Evolutionary conservation across 495 filamentous ascomycete species (phyloP).

Genomic region (Echria macrotheca): DNA sequence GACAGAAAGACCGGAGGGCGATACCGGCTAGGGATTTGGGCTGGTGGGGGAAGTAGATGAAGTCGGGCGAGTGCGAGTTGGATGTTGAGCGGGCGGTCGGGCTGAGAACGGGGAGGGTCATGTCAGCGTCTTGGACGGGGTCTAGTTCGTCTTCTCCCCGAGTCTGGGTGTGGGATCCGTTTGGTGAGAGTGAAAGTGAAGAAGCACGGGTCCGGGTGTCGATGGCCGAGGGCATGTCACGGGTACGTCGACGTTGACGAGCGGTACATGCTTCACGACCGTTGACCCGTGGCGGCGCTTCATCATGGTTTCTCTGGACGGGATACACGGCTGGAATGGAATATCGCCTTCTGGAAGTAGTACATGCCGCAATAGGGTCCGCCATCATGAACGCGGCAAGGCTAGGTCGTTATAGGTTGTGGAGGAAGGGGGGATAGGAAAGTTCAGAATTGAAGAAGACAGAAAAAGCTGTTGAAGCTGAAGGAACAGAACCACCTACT

Average conservation of each 20-base stretch:
- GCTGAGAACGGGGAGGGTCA: slow-evolving; percentile 29
- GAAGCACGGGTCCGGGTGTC: slow-evolving; percentile 6
- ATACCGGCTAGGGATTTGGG: slow-evolving; percentile 73
- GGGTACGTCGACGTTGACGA: slow-evolving; percentile 8
- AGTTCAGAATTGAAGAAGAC: too few relatives aligned
- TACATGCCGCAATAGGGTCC: background rate
- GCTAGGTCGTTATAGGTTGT: too few relatives aligned
- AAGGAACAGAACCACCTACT: slow-evolving; percentile 12
- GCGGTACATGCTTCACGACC: slow-evolving; percentile 5
- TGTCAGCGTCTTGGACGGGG: slow-evolving; percentile 22
- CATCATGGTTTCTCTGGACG: background rate
- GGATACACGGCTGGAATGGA: background rate
- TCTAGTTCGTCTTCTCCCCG: background rate
- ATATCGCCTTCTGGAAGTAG: background rate
- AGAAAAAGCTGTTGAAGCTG: background rate
- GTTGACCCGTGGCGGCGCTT: background rate
- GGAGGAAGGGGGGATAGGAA: too few relatives aligned
- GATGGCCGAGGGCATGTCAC: slow-evolving; percentile 1
- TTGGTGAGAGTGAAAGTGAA: background rate
- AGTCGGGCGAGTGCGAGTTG: slow-evolving; percentile 18
- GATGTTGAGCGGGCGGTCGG: slow-evolving; percentile 21
- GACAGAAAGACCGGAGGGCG: slow-evolving; percentile 57
- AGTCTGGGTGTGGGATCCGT: background rate
- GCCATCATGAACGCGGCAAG: too few relatives aligned
- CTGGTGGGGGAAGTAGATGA: slow-evolving; percentile 48